Evolutionary conservation across 805 yeast genomes (phyloP).

Genomic region (Zygosaccharomyces lentus): DNA sequence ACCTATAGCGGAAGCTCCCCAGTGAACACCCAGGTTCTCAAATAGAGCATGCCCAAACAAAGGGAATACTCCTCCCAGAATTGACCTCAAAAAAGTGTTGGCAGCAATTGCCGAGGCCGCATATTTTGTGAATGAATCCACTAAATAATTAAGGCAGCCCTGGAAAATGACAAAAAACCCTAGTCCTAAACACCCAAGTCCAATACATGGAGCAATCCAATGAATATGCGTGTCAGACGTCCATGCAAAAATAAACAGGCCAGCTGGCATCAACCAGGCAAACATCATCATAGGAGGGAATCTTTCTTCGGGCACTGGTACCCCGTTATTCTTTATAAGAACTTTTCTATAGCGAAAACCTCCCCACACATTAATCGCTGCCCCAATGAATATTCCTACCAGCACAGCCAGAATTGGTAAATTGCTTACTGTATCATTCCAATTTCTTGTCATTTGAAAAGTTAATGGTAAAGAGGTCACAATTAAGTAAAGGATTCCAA

Average conservation of each 20-base stretch:
- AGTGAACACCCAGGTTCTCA: slow-evolving; percentile 1
- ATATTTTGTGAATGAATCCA: slow-evolving; percentile 53
- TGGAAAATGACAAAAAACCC: slow-evolving; percentile 57
- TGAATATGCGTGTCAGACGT: slow-evolving; percentile 34
- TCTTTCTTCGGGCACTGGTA: slow-evolving; percentile 4
- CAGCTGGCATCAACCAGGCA: slow-evolving; percentile 4
- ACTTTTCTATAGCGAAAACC: background rate
- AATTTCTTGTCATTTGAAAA: background rate
- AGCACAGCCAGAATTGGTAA: background rate
- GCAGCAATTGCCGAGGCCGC: slow-evolving; percentile 67
- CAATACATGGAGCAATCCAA: slow-evolving; percentile 57
- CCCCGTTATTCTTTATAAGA: background rate
- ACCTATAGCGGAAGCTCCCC: slow-evolving; percentile 55
- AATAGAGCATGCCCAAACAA: slow-evolving; percentile 38
- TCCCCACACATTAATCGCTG: background rate
- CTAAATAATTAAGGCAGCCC: slow-evolving; percentile 55
- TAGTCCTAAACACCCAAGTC: slow-evolving; percentile 47
- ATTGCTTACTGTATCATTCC: background rate
- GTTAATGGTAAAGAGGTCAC: background rate
- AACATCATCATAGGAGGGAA: slow-evolving; percentile 6
- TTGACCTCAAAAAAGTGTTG: slow-evolving; percentile 54
- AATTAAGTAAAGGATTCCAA: slow-evolving; percentile 66
- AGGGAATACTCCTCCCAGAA: slow-evolving; percentile 60
- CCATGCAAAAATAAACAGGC: slow-evolving; percentile 5
- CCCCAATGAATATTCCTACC: background rate